A percentile compares a stretch with the other conserved stretches of the same genome.
phyloP scores from a whole-genome alignment of 1,284 basidiomycete species.

The Cutaneotrichosporon cavernicola region DNA sequence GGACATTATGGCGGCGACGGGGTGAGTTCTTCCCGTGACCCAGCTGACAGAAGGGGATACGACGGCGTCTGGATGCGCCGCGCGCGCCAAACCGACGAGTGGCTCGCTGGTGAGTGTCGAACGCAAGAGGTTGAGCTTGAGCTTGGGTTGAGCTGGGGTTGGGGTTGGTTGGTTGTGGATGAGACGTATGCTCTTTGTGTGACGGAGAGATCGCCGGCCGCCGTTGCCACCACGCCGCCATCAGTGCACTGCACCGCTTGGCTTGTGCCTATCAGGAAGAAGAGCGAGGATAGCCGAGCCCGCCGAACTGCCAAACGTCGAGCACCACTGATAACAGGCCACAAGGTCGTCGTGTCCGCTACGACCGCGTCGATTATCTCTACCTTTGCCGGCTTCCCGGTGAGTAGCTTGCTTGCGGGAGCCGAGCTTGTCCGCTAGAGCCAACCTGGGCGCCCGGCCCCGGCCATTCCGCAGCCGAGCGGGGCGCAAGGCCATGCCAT shows the following conservation, averaged over 20 bases:
- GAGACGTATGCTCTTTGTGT: neutral
- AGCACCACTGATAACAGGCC: slow-evolving; percentile 25
- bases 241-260: neutral
- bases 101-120: slow-evolving; percentile 13
- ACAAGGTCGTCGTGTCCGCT: slow-evolving; percentile 50
- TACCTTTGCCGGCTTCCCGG: slow-evolving; percentile 54
- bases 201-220: slow-evolving; percentile 4
- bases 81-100: slow-evolving; percentile 16
- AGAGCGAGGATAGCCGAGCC: neutral
- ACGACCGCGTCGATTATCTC: slow-evolving; percentile 53
- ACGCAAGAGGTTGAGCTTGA: neutral
- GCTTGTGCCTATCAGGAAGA: neutral
- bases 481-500: too few species aligned
- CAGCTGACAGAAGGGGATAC: slow-evolving; percentile 14
- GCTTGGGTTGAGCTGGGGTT: neutral
- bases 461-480: neutral
- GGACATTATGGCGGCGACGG: slow-evolving; percentile 9
- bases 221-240: too few species aligned
- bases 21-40: neutral
- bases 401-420: slow-evolving; percentile 17
- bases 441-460: too few species aligned
- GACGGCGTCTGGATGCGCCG: slow-evolving; percentile 21
- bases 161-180: neutral
- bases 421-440: neutral
- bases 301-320: too few species aligned